phyloP scores from a whole-genome alignment of 176 grass and related monocot species.

The Echinochloa phyllopogon region DNA sequence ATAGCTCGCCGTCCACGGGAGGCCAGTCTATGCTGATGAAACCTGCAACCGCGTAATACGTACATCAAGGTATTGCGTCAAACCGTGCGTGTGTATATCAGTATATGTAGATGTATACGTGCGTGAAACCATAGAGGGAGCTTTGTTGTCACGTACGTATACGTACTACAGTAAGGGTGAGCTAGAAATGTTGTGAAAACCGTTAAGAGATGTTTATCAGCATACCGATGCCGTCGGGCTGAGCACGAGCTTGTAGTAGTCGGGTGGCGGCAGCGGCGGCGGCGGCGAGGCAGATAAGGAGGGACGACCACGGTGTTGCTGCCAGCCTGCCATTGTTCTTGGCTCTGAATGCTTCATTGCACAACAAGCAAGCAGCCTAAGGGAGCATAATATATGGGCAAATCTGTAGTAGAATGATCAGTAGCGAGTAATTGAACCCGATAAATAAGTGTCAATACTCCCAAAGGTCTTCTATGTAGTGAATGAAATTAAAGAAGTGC shows the following conservation, averaged over 20 bases:
- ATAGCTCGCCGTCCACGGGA: slow-evolving; percentile 37
- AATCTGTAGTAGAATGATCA: background rate
- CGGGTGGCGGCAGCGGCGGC: background rate
- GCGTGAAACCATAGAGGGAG: too few relatives aligned
- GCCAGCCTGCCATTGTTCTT: slow-evolving; percentile 18
- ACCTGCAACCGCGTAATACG: slow-evolving; percentile 38
- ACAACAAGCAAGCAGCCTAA: background rate
- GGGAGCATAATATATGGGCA: background rate
- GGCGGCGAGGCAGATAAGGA: slow-evolving; percentile 19
- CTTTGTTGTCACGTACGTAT: too few relatives aligned
- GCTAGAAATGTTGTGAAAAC: too few relatives aligned
- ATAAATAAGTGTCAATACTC: background rate
- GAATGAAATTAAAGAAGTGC: background rate
- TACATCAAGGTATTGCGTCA: too few relatives aligned
- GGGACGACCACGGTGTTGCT: background rate
- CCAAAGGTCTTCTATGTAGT: background rate
- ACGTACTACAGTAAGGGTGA: too few relatives aligned
- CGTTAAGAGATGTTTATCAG: background rate
- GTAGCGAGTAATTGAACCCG: background rate
- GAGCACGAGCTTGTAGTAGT: slow-evolving; percentile 26
- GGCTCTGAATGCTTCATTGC: background rate
- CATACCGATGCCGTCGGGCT: slow-evolving; percentile 40
- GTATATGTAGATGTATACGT: too few relatives aligned
- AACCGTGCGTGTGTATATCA: too few relatives aligned
- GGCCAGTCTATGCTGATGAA: slow-evolving; percentile 72